Evolutionary conservation across 2,329 filamentous ascomycete genomes (phyloP).

Genomic region (Colletotrichum brevisporum): DNA sequence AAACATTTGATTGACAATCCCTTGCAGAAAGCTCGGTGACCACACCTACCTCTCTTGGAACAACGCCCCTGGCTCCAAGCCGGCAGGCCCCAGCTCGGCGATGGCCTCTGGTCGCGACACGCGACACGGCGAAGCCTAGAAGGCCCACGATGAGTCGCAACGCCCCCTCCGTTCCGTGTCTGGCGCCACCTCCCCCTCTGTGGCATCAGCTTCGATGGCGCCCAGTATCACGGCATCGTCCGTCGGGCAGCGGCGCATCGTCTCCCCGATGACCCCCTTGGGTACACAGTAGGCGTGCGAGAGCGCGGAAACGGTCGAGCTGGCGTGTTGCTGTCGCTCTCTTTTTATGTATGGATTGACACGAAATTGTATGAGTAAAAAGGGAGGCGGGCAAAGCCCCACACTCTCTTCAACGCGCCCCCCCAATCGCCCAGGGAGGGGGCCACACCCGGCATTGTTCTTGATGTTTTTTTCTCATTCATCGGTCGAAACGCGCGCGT

Average conservation of each 20-base stretch:
- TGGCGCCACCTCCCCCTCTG: conserved; percentile 17
- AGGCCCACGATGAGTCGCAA: conserved; percentile 46
- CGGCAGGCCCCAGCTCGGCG: conserved; percentile 57
- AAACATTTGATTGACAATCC: conserved; percentile 5
- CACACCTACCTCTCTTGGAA: conserved; percentile 99
- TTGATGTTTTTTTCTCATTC: neutral
- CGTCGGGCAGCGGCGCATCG: conserved; percentile 15
- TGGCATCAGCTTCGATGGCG: conserved; percentile 11
- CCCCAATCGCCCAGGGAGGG: neutral
- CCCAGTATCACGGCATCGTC: conserved; percentile 34
- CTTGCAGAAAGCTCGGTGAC: conserved; percentile 89
- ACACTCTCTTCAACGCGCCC: conserved; percentile 1
- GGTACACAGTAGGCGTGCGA: neutral
- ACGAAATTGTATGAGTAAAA: conserved; percentile 39
- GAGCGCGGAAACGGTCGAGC: neutral
- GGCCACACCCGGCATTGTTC: neutral
- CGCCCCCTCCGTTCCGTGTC: conserved; percentile 33
- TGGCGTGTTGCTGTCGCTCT: conserved; percentile 6
- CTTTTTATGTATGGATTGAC: conserved; percentile 24
- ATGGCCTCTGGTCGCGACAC: conserved; percentile 71
- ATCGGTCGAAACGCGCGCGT: neutral
- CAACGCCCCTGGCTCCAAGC: conserved; percentile 63
- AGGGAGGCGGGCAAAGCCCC: neutral
- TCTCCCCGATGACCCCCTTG: conserved; percentile 20
- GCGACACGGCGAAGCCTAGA: conserved; percentile 60